Base-by-base conservation (phyloP, 768 basidiomycete genomes). In the Hysterangium stoloniferum region DNA sequence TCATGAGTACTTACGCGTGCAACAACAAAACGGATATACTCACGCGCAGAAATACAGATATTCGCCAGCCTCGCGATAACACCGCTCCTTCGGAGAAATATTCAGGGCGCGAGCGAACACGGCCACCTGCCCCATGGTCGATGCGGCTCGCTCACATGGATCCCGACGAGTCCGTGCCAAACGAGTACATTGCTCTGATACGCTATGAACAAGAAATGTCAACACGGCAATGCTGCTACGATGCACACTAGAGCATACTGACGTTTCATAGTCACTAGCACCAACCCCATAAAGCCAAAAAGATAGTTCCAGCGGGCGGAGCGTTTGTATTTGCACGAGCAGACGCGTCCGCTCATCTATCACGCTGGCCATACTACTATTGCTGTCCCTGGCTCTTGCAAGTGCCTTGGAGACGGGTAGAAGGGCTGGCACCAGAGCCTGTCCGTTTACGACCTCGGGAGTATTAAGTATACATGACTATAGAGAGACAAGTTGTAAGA, bases 271-370 rank as follows among this genome's bases (percentile, higher is more conserved):
- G n/a, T n/a, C n/a, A n/a, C n/a, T n/a, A n/a, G n/a, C 27, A 19
- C 31, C 29, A 12, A 25, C 22, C 6, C 12, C 49, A 42, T 40
- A 42, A 9, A 51, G 40, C 49, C 38, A 43, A 37, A 27, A 41
- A 37, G 24, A 17, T 9, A 35, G 49, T 25, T 51, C 49, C 17
- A 51, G 25, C 17, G 40, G 25, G 17, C 40, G 27, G 9, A 51
- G 15, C 20, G 49, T 51, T 25, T 41, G n/a, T 13, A 51, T 42
- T 19, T 41, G 37, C 22, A 51, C 38, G 31, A 42, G 41, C 6
- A 51, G 38, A 37, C 38, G 37, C 11, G 43, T 6, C 9, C n/a
- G 22, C 31, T 51, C 49, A 15, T 41, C 41, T 12, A 51, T 51
- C 12, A 48, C 47, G 27, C 29, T 42, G 19, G 4, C 19, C 41